Evolutionary conservation across 2,329 filamentous ascomycete genomes (phyloP), one percentile per base, ranked within the genome.

Genomic region (Penicillium thymicola): DNA sequence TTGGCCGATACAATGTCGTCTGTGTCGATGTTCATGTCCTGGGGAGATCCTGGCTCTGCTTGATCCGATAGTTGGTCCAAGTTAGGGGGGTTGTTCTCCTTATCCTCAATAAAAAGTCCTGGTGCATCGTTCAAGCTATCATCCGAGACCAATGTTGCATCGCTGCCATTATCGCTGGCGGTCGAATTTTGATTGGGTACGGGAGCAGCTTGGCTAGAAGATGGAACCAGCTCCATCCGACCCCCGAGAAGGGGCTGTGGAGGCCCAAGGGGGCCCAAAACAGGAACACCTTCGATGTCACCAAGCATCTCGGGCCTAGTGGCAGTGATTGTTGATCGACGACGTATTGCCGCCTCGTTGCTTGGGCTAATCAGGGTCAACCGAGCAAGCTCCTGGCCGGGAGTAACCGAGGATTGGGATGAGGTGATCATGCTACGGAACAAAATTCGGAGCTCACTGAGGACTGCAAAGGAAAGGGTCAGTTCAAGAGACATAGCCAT

Each of bases 351-450:
- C 38, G 78, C 80, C 63, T 84, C 82, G 38, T 81, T 80, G 45
- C 79, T 79, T 25, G 81, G 78, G 59, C 79, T 83, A 57, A 90
- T 84, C 23, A 96, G 79, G 1, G 92, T 92, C 38, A 92, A 83
- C 48, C 91, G 87, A 27, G 92, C 92, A 34, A 97, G 81, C 62
- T 90, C 85, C 64, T 89, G 87, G 4, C 87, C 86, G 2, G 92
- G 92, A 42, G 81, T 84, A 30, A 92, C 85, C 16, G 82, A 86
- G 11, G 80, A 75, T 40, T 81, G 78, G 5, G 83, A 76, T 1
- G 88, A 86, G 1, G 79, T 82, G 57, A 88, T 86, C 69, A 96
- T 85, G 56, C 85, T 82, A 10, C 82, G 72, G 67, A 96, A 96
- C 0, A 96, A 77, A 4, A 75, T 78, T 27, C 82, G 82, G 40